Conservation (phyloP, 306 rosid genomes). For the Lathyrus oleraceus region DNA sequence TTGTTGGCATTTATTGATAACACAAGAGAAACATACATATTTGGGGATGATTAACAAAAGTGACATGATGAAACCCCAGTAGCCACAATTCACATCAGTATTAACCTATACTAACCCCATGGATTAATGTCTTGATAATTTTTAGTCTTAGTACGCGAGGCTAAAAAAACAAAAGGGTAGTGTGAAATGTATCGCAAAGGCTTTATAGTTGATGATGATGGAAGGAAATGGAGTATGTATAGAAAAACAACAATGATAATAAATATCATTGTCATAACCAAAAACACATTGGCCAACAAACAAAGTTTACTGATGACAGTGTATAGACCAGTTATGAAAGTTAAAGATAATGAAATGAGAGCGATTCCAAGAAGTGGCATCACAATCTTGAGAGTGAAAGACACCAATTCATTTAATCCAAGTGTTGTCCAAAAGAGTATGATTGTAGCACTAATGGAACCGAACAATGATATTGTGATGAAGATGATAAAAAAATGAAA, state of each 20-base stretch:
- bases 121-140: too few species aligned
- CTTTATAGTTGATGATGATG: not conserved
- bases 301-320: not conserved
- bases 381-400: not conserved
- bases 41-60: too few species aligned
- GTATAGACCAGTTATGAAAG: slow-evolving; percentile 1
- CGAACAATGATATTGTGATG: slow-evolving; percentile 35
- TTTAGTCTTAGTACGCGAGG: too few species aligned
- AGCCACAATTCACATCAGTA: too few species aligned
- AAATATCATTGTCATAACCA: not conserved
- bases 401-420: not conserved
- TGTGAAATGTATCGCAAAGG: not conserved
- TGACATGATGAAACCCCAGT: too few species aligned
- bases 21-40: too few species aligned
- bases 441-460: slow-evolving; percentile 31
- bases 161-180: not conserved
- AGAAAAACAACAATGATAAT: not conserved
- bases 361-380: slow-evolving; percentile 37
- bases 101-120: too few species aligned
- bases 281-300: not conserved
- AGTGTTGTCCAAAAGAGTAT: slow-evolving; percentile 40
- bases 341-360: slow-evolving; percentile 27
- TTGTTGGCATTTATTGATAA: too few species aligned
- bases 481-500: slow-evolving; percentile 32
- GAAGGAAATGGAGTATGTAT: not conserved